A percentile compares a stretch with the other conserved stretches of the same genome.
These are phyloP conservation scores for Pyrenula massariospora DNA, from an alignment of 495 filamentous ascomycete genomes.

Conservation along the genomic window DNA sequence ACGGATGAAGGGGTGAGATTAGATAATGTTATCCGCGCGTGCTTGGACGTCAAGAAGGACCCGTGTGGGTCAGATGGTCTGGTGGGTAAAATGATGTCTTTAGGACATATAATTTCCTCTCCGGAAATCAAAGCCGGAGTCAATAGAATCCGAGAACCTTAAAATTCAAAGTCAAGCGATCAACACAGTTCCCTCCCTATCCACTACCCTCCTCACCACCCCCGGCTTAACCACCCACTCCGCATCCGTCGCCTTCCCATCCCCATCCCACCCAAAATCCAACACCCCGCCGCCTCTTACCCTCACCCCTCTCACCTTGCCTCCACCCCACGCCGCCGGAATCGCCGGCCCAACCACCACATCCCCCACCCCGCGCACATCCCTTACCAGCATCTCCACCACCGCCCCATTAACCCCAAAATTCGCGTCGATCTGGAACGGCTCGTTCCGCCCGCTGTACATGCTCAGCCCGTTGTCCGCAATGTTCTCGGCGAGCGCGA, in stretches of 20 bases:
- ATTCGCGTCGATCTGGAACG: conserved; percentile 47
- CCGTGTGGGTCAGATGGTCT: too few relatives aligned
- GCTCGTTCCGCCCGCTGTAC: conserved; percentile 22
- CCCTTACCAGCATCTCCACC: conserved; percentile 30
- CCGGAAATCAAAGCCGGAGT: too few relatives aligned
- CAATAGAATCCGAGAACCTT: too few relatives aligned
- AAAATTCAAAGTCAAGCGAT: too few relatives aligned
- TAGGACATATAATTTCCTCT: too few relatives aligned
- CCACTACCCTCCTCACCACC: background rate
- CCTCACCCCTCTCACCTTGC: conserved; percentile 21
- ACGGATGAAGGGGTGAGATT: too few relatives aligned
- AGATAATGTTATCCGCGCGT: too few relatives aligned
- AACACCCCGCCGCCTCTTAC: conserved; percentile 27
- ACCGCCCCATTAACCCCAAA: conserved; percentile 36
- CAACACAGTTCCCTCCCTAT: background rate
- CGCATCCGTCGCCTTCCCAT: conserved; percentile 14
- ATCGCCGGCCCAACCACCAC: conserved; percentile 33
- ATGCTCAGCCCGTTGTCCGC: conserved; percentile 33
- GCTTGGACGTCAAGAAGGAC: too few relatives aligned
- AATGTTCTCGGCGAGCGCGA: conserved; percentile 30
- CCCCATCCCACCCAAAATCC: conserved; percentile 24
- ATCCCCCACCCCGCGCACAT: conserved; percentile 18
- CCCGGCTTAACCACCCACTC: conserved; percentile 2
- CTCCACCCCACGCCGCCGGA: conserved; percentile 22
- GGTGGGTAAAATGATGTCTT: too few relatives aligned